Percentiles rank a stretch among this genome's conserved stretches.
These are phyloP conservation scores for Musa schizocarpa DNA, from an alignment of 176 grass and related monocot species.

Conservation along the genomic window DNA sequence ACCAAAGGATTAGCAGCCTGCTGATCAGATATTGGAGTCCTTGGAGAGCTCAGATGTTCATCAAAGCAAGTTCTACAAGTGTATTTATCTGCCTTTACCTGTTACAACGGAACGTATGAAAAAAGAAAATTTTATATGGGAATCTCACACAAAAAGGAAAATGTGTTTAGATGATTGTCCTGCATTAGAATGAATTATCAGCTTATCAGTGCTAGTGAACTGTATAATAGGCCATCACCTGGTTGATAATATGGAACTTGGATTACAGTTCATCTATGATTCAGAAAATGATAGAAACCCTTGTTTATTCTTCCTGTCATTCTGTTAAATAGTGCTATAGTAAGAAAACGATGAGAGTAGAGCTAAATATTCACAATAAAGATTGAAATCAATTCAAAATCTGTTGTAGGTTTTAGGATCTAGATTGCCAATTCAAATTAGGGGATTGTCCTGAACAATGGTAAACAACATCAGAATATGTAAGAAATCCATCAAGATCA, in stretches of 20 bases:
- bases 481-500: not conserved
- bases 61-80: conserved; percentile 41
- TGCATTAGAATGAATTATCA: not conserved
- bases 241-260: not conserved
- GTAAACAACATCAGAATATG: not conserved
- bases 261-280: not conserved
- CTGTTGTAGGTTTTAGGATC: no score
- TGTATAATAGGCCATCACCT: not conserved
- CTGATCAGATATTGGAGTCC: conserved; percentile 44
- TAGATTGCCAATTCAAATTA: no score
- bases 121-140: not conserved
- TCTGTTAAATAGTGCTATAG: not conserved
- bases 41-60: conserved; percentile 46
- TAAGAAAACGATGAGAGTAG: not conserved
- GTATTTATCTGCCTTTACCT: conserved; percentile 81
- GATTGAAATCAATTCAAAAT: no score
- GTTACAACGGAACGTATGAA: not conserved
- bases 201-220: not conserved
- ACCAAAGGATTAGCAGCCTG: conserved; percentile 55
- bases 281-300: no score
- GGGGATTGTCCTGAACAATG: no score
- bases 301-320: no score
- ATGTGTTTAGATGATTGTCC: no score
- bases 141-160: no score
- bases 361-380: not conserved